Evolutionary conservation across 495 filamentous ascomycete genomes (phyloP), one percentile per base, ranked within the genome.

Genomic region (Platismatia glauca): DNA sequence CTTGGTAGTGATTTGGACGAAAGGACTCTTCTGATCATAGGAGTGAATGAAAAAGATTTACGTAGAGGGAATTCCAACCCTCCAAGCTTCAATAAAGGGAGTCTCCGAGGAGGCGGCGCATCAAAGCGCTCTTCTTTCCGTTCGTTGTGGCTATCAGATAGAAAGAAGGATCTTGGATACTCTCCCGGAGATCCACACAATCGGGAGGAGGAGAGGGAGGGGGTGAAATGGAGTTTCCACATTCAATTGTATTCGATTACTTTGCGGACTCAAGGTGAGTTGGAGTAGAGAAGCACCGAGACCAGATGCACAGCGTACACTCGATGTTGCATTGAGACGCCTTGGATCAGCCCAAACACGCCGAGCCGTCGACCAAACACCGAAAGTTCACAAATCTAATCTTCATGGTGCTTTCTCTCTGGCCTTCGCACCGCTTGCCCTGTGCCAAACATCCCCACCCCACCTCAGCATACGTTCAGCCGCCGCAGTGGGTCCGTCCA

Each of bases 391-490:
- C 6, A 53, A 29, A 9, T 20, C 3, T 7, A 31, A 33, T 0
- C 29, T 29, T 52, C 43, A n/a, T 50, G n/a, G 20, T 15, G 39
- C n/a, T 7, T 58, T 48, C 27, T 57, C 53, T 48, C 65, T 59
- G n/a, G 38, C 53, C 34, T 64, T 75, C n/a, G 78, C 86, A 5
- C 94, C 94, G 63, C 86, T 90, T 12, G 92, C 94, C 66, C 82
- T 82, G 81, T 86, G 94, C 94, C 94, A 98, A 7, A 95, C 84
- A 76, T 96, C 90, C 18, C 89, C 89, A 58, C 90, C 88, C 94
- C 95, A 97, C 69, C 91, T 76, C 73, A 95, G 81, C 64, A 91
- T 71, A 59, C 95, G 82, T 79, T 97, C 95, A 29, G 85, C 84
- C 37, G 89, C 89, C 15, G 84, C 84, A 0, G 82, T 89, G 3